Evolutionary conservation across 495 filamentous ascomycete genomes (phyloP).

Genomic region (Aspergillus cavernicola): DNA sequence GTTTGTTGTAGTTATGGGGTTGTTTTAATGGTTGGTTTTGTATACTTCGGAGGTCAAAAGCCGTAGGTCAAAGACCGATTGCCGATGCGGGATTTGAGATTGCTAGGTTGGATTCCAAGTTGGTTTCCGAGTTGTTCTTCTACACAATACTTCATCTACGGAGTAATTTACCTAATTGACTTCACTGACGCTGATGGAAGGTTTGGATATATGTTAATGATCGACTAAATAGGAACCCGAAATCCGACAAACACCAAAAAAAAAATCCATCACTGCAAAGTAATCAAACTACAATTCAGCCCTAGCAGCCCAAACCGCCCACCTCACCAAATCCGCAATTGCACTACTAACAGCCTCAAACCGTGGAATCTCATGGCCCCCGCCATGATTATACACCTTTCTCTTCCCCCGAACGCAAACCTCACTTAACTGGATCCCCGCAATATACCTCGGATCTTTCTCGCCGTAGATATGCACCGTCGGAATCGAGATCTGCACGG

Average conservation of each 20-base stretch:
- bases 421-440: slow-evolving; percentile 52
- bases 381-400: slow-evolving; percentile 50
- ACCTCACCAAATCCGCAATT: slow-evolving; percentile 39
- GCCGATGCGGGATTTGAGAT: slow-evolving; percentile 4
- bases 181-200: too few species aligned
- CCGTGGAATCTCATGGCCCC: slow-evolving; percentile 55
- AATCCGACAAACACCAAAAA: not conserved
- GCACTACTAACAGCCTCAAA: slow-evolving; percentile 27
- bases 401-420: slow-evolving; percentile 47
- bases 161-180: too few species aligned
- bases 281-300: too few species aligned
- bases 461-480: slow-evolving; percentile 60
- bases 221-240: not conserved
- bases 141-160: too few species aligned
- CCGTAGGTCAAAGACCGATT: slow-evolving; percentile 14
- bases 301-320: slow-evolving; percentile 25
- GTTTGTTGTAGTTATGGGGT: not conserved
- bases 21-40: not conserved
- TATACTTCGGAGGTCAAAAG: slow-evolving; percentile 8
- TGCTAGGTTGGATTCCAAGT: not conserved
- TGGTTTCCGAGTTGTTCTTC: too few species aligned
- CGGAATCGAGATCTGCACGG: slow-evolving; percentile 51
- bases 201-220: too few species aligned
- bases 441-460: slow-evolving; percentile 54
- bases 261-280: not conserved